phyloP scores from a whole-genome alignment of 495 filamentous ascomycete species.

The Hyaloscypha finlandica region DNA sequence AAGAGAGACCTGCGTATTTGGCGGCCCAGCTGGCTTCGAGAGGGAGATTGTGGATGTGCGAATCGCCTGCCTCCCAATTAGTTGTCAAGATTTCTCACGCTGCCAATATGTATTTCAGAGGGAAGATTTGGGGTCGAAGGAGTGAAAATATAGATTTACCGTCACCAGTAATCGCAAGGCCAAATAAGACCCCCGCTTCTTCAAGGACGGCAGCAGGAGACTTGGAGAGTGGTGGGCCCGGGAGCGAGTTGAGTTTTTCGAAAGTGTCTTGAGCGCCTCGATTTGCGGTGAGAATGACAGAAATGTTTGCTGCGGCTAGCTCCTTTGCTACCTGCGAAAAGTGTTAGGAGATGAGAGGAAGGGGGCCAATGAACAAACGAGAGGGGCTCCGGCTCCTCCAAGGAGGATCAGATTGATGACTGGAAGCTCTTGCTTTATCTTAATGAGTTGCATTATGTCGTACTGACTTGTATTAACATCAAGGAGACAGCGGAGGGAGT shows the following conservation, averaged over 20 bases:
- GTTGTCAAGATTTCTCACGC: not conserved
- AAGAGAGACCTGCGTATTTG: conserved; percentile 34
- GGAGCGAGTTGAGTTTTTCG: conserved; percentile 35
- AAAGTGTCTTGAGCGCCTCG: conserved; percentile 37
- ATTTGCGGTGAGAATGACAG: conserved; percentile 42
- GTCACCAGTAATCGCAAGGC: conserved; percentile 28
- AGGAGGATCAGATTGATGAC: conserved; percentile 35
- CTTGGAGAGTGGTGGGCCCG: conserved; percentile 40
- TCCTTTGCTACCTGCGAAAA: conserved; percentile 38
- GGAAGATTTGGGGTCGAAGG: not conserved
- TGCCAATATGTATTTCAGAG: not conserved
- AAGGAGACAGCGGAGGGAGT: not conserved
- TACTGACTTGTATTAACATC: conserved; percentile 26
- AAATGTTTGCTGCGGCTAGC: conserved; percentile 41
- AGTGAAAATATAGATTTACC: conserved; percentile 16
- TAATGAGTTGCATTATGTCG: conserved; percentile 40
- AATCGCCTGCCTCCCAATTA: conserved; percentile 21
- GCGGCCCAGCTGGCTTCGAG: conserved; percentile 40
- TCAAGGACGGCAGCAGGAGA: conserved; percentile 37
- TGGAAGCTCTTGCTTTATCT: conserved; percentile 35
- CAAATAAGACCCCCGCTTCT: conserved; percentile 40
- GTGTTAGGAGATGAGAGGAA: not conserved
- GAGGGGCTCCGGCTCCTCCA: conserved; percentile 40
- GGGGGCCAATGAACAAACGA: conserved; percentile 21
- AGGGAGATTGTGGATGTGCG: conserved; percentile 31